Percentiles rank a stretch among this genome's conserved stretches.
These are phyloP conservation scores for Agaricus subrufescens DNA, from an alignment of 768 basidiomycete species.

Conservation along the genomic window DNA sequence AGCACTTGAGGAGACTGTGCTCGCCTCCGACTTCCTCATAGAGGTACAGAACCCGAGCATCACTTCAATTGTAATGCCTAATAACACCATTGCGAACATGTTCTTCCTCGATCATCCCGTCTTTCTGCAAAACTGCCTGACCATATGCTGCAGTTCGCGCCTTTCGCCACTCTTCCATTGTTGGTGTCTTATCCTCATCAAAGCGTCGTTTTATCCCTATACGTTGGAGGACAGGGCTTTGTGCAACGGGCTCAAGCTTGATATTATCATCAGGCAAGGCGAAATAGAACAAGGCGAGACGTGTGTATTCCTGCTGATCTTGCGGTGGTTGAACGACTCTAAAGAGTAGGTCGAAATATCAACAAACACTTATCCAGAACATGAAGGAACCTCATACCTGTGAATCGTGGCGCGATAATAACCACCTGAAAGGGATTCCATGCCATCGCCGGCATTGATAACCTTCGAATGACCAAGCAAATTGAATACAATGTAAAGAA, in stretches of 20 bases:
- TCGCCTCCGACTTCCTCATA: no score
- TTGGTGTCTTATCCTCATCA: slow-evolving; percentile 38
- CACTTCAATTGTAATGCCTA: slow-evolving; percentile 36
- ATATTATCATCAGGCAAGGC: slow-evolving; percentile 45
- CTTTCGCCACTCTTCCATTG: slow-evolving; percentile 50
- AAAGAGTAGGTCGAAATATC: no score
- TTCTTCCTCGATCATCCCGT: slow-evolving; percentile 51
- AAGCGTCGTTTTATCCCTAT: slow-evolving; percentile 34
- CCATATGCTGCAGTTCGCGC: slow-evolving; percentile 51
- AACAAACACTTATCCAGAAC: neutral
- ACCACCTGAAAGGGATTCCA: slow-evolving; percentile 59
- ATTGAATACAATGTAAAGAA: neutral
- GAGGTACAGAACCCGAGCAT: no score
- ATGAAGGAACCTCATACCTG: slow-evolving; percentile 15
- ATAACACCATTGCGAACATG: slow-evolving; percentile 49
- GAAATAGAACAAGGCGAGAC: slow-evolving; percentile 61
- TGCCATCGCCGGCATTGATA: slow-evolving; percentile 54
- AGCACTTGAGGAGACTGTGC: no score
- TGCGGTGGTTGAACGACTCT: slow-evolving; percentile 57
- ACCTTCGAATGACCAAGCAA: slow-evolving; percentile 28
- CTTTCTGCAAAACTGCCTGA: slow-evolving; percentile 34
- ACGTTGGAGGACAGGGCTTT: slow-evolving; percentile 46
- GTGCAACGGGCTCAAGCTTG: slow-evolving; percentile 37
- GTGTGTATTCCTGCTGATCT: slow-evolving; percentile 45
- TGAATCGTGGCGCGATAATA: slow-evolving; percentile 59